Base-by-base conservation (phyloP, 345 rosid genomes). In the Iberis pinnata region DNA sequence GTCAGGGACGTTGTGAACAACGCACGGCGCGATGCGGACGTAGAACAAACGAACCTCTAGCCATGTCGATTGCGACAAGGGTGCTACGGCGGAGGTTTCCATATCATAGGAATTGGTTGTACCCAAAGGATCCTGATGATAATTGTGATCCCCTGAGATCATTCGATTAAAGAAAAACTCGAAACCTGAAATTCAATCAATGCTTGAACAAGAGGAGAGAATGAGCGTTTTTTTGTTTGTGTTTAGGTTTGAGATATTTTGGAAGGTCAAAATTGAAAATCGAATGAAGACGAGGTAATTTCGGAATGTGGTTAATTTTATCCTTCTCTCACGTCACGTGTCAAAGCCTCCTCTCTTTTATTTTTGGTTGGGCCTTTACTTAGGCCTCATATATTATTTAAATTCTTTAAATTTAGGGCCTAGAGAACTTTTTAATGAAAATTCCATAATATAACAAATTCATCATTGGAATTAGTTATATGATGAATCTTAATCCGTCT, bases 21-120 rank as follows among this genome's bases (percentile, higher is more conserved):
- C 65, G 65, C 84, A 83, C 5, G 88, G 84, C 8, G 87, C 51
- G 59, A 86, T 70, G 12, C 97, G 80, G 1, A 86, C 94, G 58
- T 89, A 89, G 67, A 86, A 86, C 53, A 89, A 68, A 46, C 95
- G 80, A 66, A 83, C 82, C 74, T 89, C 97, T n/a, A 89, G 81
- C 89, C 92, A 80, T 12, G 79, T 69, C 9, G 85, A 70, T 53
- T 52, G 67, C 4, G 73, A 49, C 2, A 74, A 65, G 29, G 83
- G 65, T 7, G 51, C 54, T 18, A 56, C 64, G 11, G 67, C 46
- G 36, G 64, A 58, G 35, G 56, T 16, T 13, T 53, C 60, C 39
- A 72, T 60, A 38, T 75, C 48, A 38, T 66, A 67, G n/a, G 87
- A 70, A 36, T 76, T 76, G 12, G 71, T n/a, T n/a, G 47, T 38